These are phyloP conservation scores for Suillus alpinus DNA, from an alignment of 768 basidiomycete genomes.

Conservation along the genomic window DNA sequence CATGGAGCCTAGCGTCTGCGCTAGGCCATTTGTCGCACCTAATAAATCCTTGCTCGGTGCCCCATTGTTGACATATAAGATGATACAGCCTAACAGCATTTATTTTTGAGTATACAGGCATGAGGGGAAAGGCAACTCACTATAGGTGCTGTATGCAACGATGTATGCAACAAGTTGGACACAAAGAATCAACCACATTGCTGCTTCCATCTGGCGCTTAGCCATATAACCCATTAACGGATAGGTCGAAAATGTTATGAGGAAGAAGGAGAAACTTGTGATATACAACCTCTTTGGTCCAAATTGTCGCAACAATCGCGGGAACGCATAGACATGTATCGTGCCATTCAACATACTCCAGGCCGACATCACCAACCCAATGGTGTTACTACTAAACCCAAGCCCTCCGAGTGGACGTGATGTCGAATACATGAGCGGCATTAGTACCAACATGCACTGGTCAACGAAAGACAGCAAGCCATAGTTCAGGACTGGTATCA, in stretches of 20 bases:
- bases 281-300: conserved; percentile 9
- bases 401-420: conserved; percentile 8
- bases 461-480: conserved; percentile 9
- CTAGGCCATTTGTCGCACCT: conserved; percentile 28
- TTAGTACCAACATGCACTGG: conserved; percentile 10
- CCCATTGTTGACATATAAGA: conserved; percentile 8
- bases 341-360: conserved; percentile 8
- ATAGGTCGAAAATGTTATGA: conserved; percentile 4
- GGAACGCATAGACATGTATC: conserved; percentile 7
- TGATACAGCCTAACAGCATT: conserved; percentile 3
- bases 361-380: conserved; percentile 5
- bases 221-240: conserved; percentile 9
- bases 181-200: conserved; percentile 5
- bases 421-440: conserved; percentile 15
- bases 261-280: background rate
- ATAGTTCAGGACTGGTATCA: conserved; percentile 10
- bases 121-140: background rate
- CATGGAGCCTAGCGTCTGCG: conserved; percentile 23
- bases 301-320: conserved; percentile 2
- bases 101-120: background rate
- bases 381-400: conserved; percentile 8
- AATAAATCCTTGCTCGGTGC: conserved; percentile 12
- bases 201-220: conserved; percentile 4
- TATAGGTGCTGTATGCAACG: conserved; percentile 1
- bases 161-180: conserved; percentile 1